phyloP scores from a whole-genome alignment of 352 stramenopile species.

The Elongisporangium prolatum region DNA sequence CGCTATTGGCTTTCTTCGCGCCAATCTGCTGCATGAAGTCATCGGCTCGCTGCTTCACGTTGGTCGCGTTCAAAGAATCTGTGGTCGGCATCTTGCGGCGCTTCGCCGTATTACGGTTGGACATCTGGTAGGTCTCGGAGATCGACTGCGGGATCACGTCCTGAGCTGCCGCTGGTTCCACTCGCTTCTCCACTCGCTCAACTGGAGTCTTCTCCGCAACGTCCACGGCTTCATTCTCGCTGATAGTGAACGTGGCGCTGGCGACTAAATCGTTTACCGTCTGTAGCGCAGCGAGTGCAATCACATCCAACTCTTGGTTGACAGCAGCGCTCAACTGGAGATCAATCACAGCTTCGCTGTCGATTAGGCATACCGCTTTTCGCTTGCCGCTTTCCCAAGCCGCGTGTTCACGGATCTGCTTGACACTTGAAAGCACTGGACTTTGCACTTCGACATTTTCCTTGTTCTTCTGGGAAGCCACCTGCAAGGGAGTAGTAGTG shows the following conservation, averaged over 20 bases:
- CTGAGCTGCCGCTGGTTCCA: slow-evolving; percentile 8
- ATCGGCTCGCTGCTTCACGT: slow-evolving; percentile 35
- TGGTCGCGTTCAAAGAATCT: slow-evolving; percentile 22
- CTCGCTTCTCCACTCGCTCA: slow-evolving; percentile 4
- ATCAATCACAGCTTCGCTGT: neutral
- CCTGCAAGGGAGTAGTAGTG: neutral
- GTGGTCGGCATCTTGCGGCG: slow-evolving; percentile 46
- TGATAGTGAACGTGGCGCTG: slow-evolving; percentile 47
- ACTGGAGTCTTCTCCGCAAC: slow-evolving; percentile 1
- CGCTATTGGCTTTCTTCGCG: slow-evolving; percentile 4
- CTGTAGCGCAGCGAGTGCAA: slow-evolving; percentile 19
- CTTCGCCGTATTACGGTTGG: slow-evolving; percentile 44
- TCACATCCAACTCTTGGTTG: neutral
- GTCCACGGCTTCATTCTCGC: slow-evolving; percentile 31
- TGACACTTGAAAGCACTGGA: slow-evolving; percentile 11
- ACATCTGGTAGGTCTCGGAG: slow-evolving; percentile 69
- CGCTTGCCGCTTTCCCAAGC: slow-evolving; percentile 58
- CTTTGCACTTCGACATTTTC: slow-evolving; percentile 2
- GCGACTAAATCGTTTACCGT: slow-evolving; percentile 60
- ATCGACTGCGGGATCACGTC: slow-evolving; percentile 57
- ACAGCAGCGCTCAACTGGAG: slow-evolving; percentile 2
- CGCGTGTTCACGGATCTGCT: slow-evolving; percentile 48
- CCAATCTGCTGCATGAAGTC: slow-evolving; percentile 48
- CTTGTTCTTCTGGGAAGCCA: slow-evolving; percentile 1
- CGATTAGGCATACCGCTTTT: slow-evolving; percentile 26